Evolutionary conservation across 1,284 basidiomycete species (phyloP), one percentile per base, ranked within the genome.

Genomic region (Vanrija sp.): DNA sequence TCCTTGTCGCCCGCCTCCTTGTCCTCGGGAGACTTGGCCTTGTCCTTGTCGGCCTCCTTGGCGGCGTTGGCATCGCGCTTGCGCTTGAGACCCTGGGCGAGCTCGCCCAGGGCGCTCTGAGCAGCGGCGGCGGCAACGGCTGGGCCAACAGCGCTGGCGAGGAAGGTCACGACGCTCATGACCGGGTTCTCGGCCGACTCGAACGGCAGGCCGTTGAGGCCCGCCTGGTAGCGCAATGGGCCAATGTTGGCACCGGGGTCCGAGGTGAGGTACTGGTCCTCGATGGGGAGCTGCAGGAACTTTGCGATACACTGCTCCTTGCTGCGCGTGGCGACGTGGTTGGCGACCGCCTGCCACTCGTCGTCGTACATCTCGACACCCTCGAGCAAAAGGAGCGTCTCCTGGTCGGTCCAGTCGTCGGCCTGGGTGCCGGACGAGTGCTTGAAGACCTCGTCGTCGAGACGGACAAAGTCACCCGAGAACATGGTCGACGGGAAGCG

Each of bases 291-390:
- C 73, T 93, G 88, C 51, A 99, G 80, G 82, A 99, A 99, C 71
- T 92, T 89, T 64, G 87, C 85, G 64, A 99, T 89, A 72, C 95
- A 98, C 75, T 96, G 90, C 69, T 98, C 93, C 37, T 92, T 87
- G 16, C 86, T 86, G 44, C 93, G 82, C 20, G 91, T 91, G 14
- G 86, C 89, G 44, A 98, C 92, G 70, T 98, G 94, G 63, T 91
- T 87, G 59, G 92, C 86, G 54, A 98, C 86, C 36, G 85, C 83
- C 24, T 85, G 85, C 95, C 94, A 98, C 71, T 98, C 95, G 69
- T 98, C 95, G 62, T 97, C 91, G 73, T 87, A 93, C 90, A 98
- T 95, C 77, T 99, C 95, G 47, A 98, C 84, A 16, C 87, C 96
- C 75, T 98, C 95, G 18, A 98, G 81, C 15, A 99, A 80, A 3